A percentile compares a stretch with the other conserved stretches of the same genome.
Evolutionary conservation across 306 rosid genomes (phyloP).

Genomic region (Comarum palustre): DNA sequence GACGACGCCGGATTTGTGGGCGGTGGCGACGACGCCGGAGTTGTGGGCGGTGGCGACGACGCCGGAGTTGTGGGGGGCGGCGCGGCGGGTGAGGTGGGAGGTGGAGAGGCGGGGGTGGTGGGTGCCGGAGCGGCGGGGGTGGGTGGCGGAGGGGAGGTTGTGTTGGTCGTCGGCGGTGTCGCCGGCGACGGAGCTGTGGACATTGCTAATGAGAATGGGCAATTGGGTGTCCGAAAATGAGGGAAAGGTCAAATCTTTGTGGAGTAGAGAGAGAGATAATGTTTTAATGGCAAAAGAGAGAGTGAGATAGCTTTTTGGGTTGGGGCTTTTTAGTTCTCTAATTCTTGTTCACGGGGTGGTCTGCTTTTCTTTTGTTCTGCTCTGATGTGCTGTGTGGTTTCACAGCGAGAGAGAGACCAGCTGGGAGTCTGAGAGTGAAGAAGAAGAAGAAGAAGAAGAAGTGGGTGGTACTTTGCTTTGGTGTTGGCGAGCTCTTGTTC

Average conservation of each 20-base stretch:
- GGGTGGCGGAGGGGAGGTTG: conserved; percentile 27
- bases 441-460: background rate
- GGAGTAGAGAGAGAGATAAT: background rate
- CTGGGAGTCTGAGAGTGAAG: background rate
- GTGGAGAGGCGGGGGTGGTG: conserved; percentile 25
- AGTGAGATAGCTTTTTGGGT: background rate
- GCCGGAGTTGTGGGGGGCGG: conserved; percentile 38
- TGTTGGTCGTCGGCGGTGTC: conserved; percentile 38
- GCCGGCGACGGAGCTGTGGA: conserved; percentile 52
- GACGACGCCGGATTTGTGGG: conserved; percentile 26
- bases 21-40: conserved; percentile 32
- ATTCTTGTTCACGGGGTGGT: conserved; percentile 17
- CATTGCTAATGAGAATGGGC: conserved; percentile 26
- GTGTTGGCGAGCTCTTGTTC: background rate
- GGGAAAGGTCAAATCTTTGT: background rate
- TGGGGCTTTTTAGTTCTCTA: background rate
- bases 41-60: no score
- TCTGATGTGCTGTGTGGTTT: conserved; percentile 13
- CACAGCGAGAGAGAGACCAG: background rate
- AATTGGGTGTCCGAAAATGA: conserved; percentile 2
- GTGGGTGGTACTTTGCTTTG: background rate
- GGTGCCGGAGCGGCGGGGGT: conserved; percentile 19
- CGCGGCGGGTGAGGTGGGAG: conserved; percentile 24
- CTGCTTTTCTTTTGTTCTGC: background rate
- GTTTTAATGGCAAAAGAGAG: conserved; percentile 1